Evolutionary conservation across 345 rosid species (phyloP), one percentile per base, ranked within the genome.

Genomic region (Excoecaria agallocha): DNA sequence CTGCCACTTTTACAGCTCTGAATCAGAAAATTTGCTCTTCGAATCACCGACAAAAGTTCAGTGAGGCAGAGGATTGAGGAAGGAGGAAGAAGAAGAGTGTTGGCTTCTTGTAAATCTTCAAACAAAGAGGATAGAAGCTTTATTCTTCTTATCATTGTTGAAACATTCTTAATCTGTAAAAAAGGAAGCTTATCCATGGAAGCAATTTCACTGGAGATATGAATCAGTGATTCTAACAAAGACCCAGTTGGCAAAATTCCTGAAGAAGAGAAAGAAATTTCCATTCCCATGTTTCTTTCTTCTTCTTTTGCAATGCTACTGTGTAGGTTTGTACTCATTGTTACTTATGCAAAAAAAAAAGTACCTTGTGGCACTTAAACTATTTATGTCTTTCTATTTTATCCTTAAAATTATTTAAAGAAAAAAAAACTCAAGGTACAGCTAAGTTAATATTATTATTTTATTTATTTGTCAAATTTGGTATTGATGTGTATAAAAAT

Each of bases 1-100:
- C 94, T 88, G 2, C 87, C 81, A 45, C 83, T 86, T 48, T 59
- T 82, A 85, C 90, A 88, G 2, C 77, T 80, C 66, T 85, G 85
- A 59, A 85, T 82, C 83, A 87, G 48, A 30, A 75, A 52, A 74
- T 83, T 88, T 52, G 66, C 84, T 74, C 84, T 77, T 65, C 77
- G 70, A 45, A 88, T 85, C 37, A 90, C 88, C 0, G 88, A 85
- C 58, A 82, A 82, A 49, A 90, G 84, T 82, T 90, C 94, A 0
- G 87, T 83, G 48, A 88, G 80, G 52, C 90, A 90, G 38, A 88
- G 83, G 65, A 87, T 74, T 5, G 82, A 90, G 45, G 94, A 85
- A 58, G 91, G 88, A 46, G 90, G 90, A 19, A 85, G 83, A 24
- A 78, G 84, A 16, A 24, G 84, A 15, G 35, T 56, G 7, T 72